These are phyloP conservation scores for Claviceps monticola DNA, from an alignment of 2,329 filamentous ascomycete species.

Conservation along the genomic window DNA sequence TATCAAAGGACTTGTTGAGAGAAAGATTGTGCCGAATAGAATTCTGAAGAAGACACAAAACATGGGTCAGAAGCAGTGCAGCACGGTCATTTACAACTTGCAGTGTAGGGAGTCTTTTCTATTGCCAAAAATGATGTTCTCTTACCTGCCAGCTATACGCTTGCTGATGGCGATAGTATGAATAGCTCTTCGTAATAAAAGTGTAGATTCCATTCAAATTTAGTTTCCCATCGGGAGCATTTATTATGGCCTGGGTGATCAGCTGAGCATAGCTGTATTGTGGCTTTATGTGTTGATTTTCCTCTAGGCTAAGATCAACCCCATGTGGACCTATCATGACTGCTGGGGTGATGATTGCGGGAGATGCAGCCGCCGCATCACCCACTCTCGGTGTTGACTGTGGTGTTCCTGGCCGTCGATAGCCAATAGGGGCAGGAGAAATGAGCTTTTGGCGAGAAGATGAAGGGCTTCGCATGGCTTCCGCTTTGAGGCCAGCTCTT, in stretches of 20 bases:
- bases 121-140: neutral
- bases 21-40: slow-evolving; percentile 95
- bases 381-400: slow-evolving; percentile 27
- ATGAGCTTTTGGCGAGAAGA: slow-evolving; percentile 32
- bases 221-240: slow-evolving; percentile 72
- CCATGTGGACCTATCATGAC: slow-evolving; percentile 31
- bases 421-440: slow-evolving; percentile 45
- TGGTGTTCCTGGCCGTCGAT: slow-evolving; percentile 47
- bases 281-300: slow-evolving; percentile 83
- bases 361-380: slow-evolving; percentile 16
- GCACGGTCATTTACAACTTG: too few relatives aligned
- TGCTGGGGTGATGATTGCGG: slow-evolving; percentile 21
- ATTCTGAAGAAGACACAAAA: slow-evolving; percentile 40
- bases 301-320: slow-evolving; percentile 68
- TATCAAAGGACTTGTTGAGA: slow-evolving; percentile 86
- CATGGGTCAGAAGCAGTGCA: neutral
- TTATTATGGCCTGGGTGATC: slow-evolving; percentile 91
- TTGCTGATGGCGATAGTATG: slow-evolving; percentile 76
- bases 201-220: slow-evolving; percentile 88
- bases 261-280: slow-evolving; percentile 93
- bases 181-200: slow-evolving; percentile 81
- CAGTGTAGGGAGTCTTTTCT: too few relatives aligned
- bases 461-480: slow-evolving; percentile 15
- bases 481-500: slow-evolving; percentile 42
- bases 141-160: slow-evolving; percentile 78